phyloP scores from a whole-genome alignment of 306 rosid species.

The Arachis stenosperma region DNA sequence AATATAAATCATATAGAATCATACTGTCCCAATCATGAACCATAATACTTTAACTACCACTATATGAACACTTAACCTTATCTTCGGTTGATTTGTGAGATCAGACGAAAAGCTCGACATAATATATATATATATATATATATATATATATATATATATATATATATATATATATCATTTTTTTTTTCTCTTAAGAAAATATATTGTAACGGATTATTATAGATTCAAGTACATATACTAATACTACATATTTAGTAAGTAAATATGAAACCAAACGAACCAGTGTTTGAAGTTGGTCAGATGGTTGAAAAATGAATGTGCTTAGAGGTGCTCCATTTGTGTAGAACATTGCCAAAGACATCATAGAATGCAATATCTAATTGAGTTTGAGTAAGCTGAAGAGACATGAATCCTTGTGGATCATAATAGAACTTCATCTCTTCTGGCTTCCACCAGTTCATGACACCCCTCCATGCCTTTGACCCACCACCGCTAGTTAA shows the following conservation, averaged over 20 bases:
- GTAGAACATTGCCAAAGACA: conserved; percentile 60
- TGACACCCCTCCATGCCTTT: conserved; percentile 71
- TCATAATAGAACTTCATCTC: conserved; percentile 67
- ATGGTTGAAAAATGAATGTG: conserved; percentile 7
- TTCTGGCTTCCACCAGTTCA: conserved; percentile 33
- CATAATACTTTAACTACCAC: no score
- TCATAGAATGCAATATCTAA: conserved; percentile 60
- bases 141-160: no score
- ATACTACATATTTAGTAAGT: neutral
- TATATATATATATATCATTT: no score
- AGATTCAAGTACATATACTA: no score
- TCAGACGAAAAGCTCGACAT: no score
- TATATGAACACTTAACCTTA: no score
- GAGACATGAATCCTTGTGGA: conserved; percentile 84
- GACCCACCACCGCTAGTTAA: conserved; percentile 84
- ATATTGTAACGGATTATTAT: no score
- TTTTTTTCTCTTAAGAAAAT: neutral
- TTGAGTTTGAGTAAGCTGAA: conserved; percentile 43
- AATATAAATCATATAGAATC: no score
- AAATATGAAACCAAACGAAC: neutral
- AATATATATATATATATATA: no score
- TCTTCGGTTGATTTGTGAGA: no score
- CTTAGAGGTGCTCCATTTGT: conserved; percentile 57
- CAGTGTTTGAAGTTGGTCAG: neutral
- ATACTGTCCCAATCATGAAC: no score